phyloP scores from a whole-genome alignment of 2,329 filamentous ascomycete species.

The Pseudogymnoascus sp. region DNA sequence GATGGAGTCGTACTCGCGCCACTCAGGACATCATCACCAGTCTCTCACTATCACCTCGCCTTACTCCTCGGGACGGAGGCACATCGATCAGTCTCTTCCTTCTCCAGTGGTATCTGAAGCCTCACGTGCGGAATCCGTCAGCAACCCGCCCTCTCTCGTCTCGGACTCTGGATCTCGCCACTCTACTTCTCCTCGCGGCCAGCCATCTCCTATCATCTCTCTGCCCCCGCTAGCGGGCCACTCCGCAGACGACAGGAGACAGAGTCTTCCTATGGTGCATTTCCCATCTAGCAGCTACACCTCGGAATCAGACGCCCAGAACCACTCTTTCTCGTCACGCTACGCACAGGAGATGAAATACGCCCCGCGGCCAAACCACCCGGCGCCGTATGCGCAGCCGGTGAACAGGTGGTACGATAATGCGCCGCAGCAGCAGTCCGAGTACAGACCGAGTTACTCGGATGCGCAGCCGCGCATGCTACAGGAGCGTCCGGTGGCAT shows the following conservation, averaged over 20 bases:
- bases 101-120: slow-evolving; percentile 58
- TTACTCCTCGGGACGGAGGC: slow-evolving; percentile 31
- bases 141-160: slow-evolving; percentile 59
- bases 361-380: background rate
- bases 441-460: background rate
- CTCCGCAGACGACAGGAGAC: slow-evolving; percentile 20
- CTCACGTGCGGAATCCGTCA: slow-evolving; percentile 48
- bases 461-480: background rate
- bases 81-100: slow-evolving; percentile 49
- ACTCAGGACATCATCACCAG: slow-evolving; percentile 11
- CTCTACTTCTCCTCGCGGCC: slow-evolving; percentile 46
- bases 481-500: background rate
- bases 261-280: slow-evolving; percentile 25
- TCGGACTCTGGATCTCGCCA: slow-evolving; percentile 61
- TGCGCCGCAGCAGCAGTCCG: background rate
- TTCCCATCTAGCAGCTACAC: slow-evolving; percentile 20
- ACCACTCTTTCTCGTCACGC: slow-evolving; percentile 18
- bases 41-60: slow-evolving; percentile 18
- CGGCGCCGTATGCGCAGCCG: background rate
- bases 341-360: background rate
- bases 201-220: slow-evolving; percentile 25
- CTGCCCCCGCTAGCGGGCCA: slow-evolving; percentile 24
- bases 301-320: slow-evolving; percentile 20
- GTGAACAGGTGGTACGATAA: background rate
- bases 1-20: slow-evolving; percentile 26